A percentile compares a stretch with the other conserved stretches of the same genome.
Evolutionary conservation across 2,329 filamentous ascomycete genomes (phyloP).

Genomic region (Plectosphaerella plurivora): DNA sequence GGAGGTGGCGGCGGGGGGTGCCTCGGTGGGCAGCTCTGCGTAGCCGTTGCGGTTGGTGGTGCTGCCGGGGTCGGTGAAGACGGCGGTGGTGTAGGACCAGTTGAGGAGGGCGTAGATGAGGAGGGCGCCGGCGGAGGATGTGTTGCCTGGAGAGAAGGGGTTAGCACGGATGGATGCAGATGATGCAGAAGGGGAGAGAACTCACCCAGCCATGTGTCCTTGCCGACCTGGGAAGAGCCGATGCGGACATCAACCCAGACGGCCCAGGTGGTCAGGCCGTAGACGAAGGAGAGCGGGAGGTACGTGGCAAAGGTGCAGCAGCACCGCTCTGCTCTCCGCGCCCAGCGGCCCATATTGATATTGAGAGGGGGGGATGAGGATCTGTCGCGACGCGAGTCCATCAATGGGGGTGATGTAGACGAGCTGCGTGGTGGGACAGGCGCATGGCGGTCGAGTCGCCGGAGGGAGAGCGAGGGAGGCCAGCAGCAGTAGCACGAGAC

Average conservation of each 20-base stretch:
- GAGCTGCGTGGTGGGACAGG: background rate
- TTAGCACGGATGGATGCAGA: constrained; percentile 11
- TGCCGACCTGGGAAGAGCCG: constrained; percentile 48
- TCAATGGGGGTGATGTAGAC: constrained; percentile 1
- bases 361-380: constrained; percentile 22
- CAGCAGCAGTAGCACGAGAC: too few relatives aligned
- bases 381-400: constrained; percentile 7
- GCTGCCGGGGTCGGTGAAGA: constrained; percentile 85
- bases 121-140: constrained; percentile 60
- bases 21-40: constrained; percentile 73
- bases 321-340: constrained; percentile 69
- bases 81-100: constrained; percentile 85
- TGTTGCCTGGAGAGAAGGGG: constrained; percentile 36
- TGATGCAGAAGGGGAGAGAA: constrained; percentile 1
- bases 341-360: constrained; percentile 58
- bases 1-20: constrained; percentile 57
- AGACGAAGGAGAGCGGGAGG: constrained; percentile 86
- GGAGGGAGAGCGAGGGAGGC: too few relatives aligned
- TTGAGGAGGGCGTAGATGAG: constrained; percentile 75
- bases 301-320: constrained; percentile 78
- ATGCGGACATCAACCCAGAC: constrained; percentile 81
- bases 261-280: constrained; percentile 87
- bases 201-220: constrained; percentile 53
- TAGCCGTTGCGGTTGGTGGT: constrained; percentile 66
- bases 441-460: background rate